Evolutionary conservation across 352 stramenopile species (phyloP), one percentile per base, ranked within the genome.

Genomic region (Phytophthora sp.): DNA sequence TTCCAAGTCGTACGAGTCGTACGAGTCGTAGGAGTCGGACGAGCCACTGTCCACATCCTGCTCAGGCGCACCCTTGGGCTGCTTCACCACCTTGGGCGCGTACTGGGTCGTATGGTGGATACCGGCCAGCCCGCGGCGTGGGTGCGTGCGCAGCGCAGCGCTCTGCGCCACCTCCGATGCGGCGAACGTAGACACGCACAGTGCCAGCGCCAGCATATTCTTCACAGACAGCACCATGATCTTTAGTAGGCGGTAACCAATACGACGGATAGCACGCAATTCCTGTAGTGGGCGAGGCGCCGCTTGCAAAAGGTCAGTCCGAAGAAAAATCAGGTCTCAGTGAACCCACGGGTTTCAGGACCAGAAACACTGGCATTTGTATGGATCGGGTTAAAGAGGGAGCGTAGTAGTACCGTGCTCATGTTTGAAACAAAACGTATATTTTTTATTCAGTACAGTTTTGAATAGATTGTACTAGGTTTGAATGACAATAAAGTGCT

Each of bases 161-260:
- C 31, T 53, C 51, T 70, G 57, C 21, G 47, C 57, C 52, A 71
- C 13, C 23, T 66, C 52, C 18, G 56, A 53, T 21, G 69, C 51
- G 21, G 65, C 60, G 51, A 80, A 47, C 47, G 69, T 66, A 15
- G 69, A 66, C 26, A 63, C 69, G 39, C 68, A 73, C 24, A 76
- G 65, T 36, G 69, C 57, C 39, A 80, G 39, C 23, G 65, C 65
- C 13, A 80, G 23, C n/a, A 63, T 75, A 53, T 74, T 77, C 57
- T 76, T 75, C 39, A 75, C 57, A 52, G 72, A 74, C 31, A 80
- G 52, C 46, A 80, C 69, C 71, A 76, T 79, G 53, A 27, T 70
- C 35, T 63, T 56, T 27, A 42, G 24, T 52, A 30, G 30, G 16
- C 15, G 24, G 21, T 47, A 42, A 51, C 24, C 33, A 12, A 57